Evolutionary conservation across 192 early-diverging fungal species (phyloP).

Genomic region (Umbelopsis sp.): DNA sequence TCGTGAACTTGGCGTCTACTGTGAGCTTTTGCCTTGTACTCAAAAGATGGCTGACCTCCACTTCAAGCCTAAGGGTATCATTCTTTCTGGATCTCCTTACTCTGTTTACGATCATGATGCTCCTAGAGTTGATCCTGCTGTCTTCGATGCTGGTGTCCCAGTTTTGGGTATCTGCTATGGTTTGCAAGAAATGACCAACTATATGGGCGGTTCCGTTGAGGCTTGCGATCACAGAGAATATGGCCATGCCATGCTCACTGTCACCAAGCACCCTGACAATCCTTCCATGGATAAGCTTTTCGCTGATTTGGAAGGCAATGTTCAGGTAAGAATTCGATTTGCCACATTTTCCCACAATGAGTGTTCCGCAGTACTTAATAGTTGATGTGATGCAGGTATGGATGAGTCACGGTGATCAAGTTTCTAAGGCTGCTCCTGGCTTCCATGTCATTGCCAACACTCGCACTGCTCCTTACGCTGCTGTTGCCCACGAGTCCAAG

Average conservation of each 20-base stretch:
- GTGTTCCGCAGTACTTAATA: constrained; percentile 24
- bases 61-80: constrained; percentile 96
- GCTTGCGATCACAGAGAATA: constrained; percentile 93
- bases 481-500: constrained; percentile 80
- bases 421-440: constrained; percentile 75
- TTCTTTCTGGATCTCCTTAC: constrained; percentile 96
- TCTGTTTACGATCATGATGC: constrained; percentile 95
- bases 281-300: constrained; percentile 70
- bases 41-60: constrained; percentile 90
- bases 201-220: constrained; percentile 86
- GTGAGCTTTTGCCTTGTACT: constrained; percentile 97
- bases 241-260: constrained; percentile 82
- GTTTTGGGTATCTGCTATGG: constrained; percentile 99
- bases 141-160: constrained; percentile 88
- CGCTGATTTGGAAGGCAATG: constrained; percentile 63
- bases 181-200: constrained; percentile 94
- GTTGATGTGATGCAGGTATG: constrained; percentile 65
- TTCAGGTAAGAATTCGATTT: constrained; percentile 45
- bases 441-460: constrained; percentile 90
- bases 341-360: constrained; percentile 25
- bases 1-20: constrained; percentile 97
- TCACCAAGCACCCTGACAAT: constrained; percentile 65
- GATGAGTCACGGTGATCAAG: constrained; percentile 99
- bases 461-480: constrained; percentile 86
- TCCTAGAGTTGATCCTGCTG: constrained; percentile 90